phyloP scores from a whole-genome alignment of 1,284 basidiomycete species.

The Rhodotorula sp. region DNA sequence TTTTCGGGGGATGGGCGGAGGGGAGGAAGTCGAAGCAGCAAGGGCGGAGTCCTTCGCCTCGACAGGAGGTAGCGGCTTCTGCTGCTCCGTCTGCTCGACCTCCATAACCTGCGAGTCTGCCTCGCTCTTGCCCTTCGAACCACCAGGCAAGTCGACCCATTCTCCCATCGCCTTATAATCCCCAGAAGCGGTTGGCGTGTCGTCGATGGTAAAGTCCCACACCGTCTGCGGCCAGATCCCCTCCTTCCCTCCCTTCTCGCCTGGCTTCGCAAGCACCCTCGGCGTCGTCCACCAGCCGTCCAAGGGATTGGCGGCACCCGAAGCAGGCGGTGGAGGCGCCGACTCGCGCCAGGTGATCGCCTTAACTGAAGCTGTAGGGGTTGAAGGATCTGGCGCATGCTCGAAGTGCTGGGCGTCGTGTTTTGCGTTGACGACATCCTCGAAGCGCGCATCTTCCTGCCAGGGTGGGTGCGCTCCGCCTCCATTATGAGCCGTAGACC shows the following conservation, averaged over 20 bases:
- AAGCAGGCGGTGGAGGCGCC: not conserved
- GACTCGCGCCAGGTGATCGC: not conserved
- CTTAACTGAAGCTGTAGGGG: no score
- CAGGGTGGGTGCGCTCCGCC: no score
- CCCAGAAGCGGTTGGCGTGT: not conserved
- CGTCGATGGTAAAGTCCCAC: constrained; percentile 14
- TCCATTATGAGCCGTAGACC: no score
- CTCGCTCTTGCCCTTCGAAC: no score
- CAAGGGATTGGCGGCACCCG: not conserved
- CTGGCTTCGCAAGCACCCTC: constrained; percentile 6
- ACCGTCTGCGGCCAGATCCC: constrained; percentile 14
- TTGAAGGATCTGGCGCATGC: no score
- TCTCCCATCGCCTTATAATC: constrained; percentile 11
- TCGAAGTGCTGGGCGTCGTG: not conserved
- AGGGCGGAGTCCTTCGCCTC: not conserved
- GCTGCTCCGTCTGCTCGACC: not conserved
- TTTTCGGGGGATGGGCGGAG: not conserved
- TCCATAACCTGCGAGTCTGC: not conserved
- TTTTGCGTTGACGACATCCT: not conserved
- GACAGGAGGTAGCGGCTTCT: not conserved
- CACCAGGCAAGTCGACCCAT: not conserved
- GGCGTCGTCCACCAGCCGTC: constrained; percentile 18
- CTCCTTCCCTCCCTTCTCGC: not conserved
- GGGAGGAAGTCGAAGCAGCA: not conserved
- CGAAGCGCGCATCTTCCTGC: no score